Evolutionary conservation across 495 filamentous ascomycete genomes (phyloP), one percentile per base, ranked within the genome.

Genomic region (Xylaria telfairii): DNA sequence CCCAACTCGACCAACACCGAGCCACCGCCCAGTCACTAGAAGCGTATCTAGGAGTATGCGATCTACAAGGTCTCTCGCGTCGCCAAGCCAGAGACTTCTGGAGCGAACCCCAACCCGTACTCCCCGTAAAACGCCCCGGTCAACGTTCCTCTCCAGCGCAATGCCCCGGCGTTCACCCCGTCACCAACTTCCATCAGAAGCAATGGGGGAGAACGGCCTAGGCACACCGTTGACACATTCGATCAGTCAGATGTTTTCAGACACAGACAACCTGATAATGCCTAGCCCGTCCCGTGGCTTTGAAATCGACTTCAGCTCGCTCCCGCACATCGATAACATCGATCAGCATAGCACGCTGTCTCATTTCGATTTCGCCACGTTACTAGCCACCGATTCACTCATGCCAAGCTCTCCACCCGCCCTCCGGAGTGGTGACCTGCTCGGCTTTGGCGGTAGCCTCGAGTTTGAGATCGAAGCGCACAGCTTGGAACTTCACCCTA

Each of bases 221-320:
- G 80, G 84, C 42, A 83, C 88, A 9, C 90, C 90, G 1, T 85
- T 91, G 72, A 89, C 89, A 0, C 83, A 82, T n/a, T 85, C 87
- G 19, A 81, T 92, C 6, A 85, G 85, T 70, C 83, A 89, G 72
- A 73, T 92, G 37, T 82, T 92, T 28, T 87, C 87, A 37, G 86
- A 89, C 60, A 80, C 85, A 3, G 82, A 86, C 61, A 79, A 86
- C 24, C 83, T 81, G 64, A 79, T 80, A 8, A 78, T 80, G 30
- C 73, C 77, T 17, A 77, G 80, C 62, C 78, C 81, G 1, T 76
- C 77, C 9, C 81, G 81, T 53, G 70, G 76, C 12, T 77, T 71
- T 13, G 72, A 79, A 7, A 63, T 83, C 13, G 82, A 81, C 59
- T 79, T 87, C 28, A 76, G 73, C 49, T 71, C 70, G 21, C 73